These are phyloP conservation scores for Globisporangium spinosum DNA, from an alignment of 352 stramenopile genomes.

Conservation along the genomic window DNA sequence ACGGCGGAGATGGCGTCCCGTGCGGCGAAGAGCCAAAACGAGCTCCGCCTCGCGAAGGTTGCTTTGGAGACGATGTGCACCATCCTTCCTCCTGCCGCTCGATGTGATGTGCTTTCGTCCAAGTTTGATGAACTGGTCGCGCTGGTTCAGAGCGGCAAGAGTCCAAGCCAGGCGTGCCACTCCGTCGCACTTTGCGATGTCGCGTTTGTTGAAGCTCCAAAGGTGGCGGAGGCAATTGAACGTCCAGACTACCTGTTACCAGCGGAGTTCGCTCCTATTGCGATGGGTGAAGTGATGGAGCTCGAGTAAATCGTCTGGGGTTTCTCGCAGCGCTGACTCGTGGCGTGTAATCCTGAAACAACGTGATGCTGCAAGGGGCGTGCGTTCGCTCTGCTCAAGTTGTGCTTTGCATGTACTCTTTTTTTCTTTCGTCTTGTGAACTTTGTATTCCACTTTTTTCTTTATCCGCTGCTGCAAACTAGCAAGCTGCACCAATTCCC, in stretches of 20 bases:
- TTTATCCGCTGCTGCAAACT: not conserved
- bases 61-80: constrained; percentile 76
- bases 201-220: constrained; percentile 30
- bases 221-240: constrained; percentile 19
- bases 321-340: not conserved
- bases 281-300: constrained; percentile 39
- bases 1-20: constrained; percentile 55
- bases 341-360: not conserved
- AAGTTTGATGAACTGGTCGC: constrained; percentile 76
- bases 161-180: constrained; percentile 54
- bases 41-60: constrained; percentile 57
- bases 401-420: not conserved
- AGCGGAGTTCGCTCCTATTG: constrained; percentile 23
- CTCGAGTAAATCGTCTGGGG: constrained; percentile 32
- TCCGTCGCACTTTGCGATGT: constrained; percentile 51
- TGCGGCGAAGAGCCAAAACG: constrained; percentile 42
- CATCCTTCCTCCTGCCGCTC: constrained; percentile 53
- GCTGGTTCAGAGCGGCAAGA: constrained; percentile 57
- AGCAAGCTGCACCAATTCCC: not conserved
- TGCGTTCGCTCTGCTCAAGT: not conserved
- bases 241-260: constrained; percentile 19
- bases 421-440: constrained; percentile 4
- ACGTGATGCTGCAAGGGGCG: not conserved
- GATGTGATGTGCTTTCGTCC: constrained; percentile 60
- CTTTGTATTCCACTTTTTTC: constrained; percentile 1